Evolutionary conservation across 1,284 basidiomycete species (phyloP), one percentile per base, ranked within the genome.

Genomic region (Ceratobasidium sp.): DNA sequence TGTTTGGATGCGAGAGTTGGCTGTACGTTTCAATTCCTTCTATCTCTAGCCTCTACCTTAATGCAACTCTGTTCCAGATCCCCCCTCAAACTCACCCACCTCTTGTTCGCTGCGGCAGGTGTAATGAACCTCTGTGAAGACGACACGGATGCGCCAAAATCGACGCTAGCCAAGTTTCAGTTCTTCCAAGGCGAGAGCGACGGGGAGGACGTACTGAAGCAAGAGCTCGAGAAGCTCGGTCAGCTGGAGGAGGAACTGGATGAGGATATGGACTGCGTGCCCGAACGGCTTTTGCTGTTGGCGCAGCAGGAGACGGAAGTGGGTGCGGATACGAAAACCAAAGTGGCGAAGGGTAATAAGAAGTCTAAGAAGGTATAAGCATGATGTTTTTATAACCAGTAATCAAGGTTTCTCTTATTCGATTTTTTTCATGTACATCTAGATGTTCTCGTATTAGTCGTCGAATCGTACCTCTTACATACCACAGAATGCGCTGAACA

Each of bases 1-100:
- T 76, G 6, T 55, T 76, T 28, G 73, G 49, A 58, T 61, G 55
- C 49, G 61, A 67, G 42, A 61, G 73, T 20, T 76, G 73, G 73
- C n/a, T 76, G 73, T 76, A 53, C 23, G 73, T 23, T 40, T 23
- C 18, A 2, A 15, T 15, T 18, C 26, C 15, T 51, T 33, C 2
- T 20, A 20, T 23, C 15, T 23, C 12, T 15, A 26, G 20, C n/a
- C 44, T 15, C 56, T 20, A 1, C 6, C 28, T 15, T 44, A 1
- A 23, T 33, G 28, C 28, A 3, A 46, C 7, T 2, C 10, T 26
- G 5, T 33, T 9, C 12, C 26, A 76, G 73, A 5, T 76, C 73
- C 6, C 63, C 73, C 10, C 73, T 42, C 33, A 76, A 76, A 33
- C 49, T 76, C 23, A 63, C 63, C 18, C 23, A 76, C 18, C 18